Base-by-base conservation (phyloP, 768 basidiomycete genomes). In the Calocera viscosa region DNA sequence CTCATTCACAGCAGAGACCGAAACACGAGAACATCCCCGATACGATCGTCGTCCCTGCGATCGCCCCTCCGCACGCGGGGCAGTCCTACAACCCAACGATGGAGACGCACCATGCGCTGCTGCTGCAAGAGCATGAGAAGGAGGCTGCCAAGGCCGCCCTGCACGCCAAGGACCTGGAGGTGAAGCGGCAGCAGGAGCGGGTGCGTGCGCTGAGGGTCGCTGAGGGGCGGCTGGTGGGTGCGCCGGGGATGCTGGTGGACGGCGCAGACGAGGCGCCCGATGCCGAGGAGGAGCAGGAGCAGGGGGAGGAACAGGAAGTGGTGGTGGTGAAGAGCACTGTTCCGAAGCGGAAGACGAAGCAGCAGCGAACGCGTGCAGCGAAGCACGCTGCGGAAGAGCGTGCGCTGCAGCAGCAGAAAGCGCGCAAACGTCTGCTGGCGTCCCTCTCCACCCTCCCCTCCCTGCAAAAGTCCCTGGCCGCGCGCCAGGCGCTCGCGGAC, bases 21-120 rank as follows among this genome's bases (percentile, higher is more conserved):
- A 49, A n/a, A 34, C 47, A 26, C 64, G 17, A 14, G 24, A 30
- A 17, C 19, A 2, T 38, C 24, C 10, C 67, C 5, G 12, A 16
- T 11, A 2, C n/a, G 3, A 91, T 91, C 68, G 79, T 82, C 10
- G 70, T 88, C 0, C 84, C 87, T 0, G 87, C 90, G 0, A 82
- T 92, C 0, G 71, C 78, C 0, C 77, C 85, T 1, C 94, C 94
- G 0, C 90, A 90, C 70, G 84, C 84, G 34, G 94, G 94, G 22
- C 83, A 87, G 1, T 94, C 91, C 19, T 97, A 97, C 74, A 96
- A 96, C 73, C 94, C 94, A 0, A 84, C 86, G 0, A 84, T 82
- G 0, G 80, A 83, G 2, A 84, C 87, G 0, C 90, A 95, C 71
- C 82, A 84, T 64, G 84, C 84, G 63, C 82, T 95, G 2, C 73